Base-by-base conservation (phyloP, 1,284 basidiomycete genomes). In the Tylopilus sp. region DNA sequence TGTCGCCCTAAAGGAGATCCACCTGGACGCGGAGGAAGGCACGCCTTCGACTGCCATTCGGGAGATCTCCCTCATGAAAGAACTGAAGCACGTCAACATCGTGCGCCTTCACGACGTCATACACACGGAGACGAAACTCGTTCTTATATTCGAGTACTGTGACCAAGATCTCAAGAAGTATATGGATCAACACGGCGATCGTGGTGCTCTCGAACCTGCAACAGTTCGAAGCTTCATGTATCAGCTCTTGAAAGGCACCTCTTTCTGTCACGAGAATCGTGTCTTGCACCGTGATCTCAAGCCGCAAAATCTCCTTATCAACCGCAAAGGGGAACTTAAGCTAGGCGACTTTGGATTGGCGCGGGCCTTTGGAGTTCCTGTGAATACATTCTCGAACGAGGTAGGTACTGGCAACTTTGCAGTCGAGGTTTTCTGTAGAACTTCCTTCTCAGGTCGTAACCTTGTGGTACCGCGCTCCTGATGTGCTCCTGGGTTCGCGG, bases 131-230 rank as follows among this genome's bases (percentile, higher is more conserved):
- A 89, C 93, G 26, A 99, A 99, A 64, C 86, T 99, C 38, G 92
- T 98, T 61, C 91, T 99, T 54, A 97, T 99, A 53, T 98, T 99
- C 68, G 97, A 99, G 71, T 99, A 86, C 68, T 97, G 97, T 72
- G 97, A 99, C 65, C 89, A 95, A 69, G 97, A 99, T 71, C 77
- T 99, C 48, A 99, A 99, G 73, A 94, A 95, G 67, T 99, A 98
- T 72, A 99, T 99, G 97, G 97, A 99, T 70, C 87, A 92, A 30
- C 89, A 98, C 59, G 97, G 97, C 44, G 92, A 97, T 57, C 86
- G 92, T 51, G 94, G 96, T 49, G 95, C 97, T 10, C 81, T 99
- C 37, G 92, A 96, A 49, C 90, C 93, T 1, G 78, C 81, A 51
- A 94, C 92, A n/a, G 94, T 98, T 55, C 87, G 93, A 56, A 95